Conservation (phyloP, 331 rosid species). For the Phaseolus coccineus region DNA sequence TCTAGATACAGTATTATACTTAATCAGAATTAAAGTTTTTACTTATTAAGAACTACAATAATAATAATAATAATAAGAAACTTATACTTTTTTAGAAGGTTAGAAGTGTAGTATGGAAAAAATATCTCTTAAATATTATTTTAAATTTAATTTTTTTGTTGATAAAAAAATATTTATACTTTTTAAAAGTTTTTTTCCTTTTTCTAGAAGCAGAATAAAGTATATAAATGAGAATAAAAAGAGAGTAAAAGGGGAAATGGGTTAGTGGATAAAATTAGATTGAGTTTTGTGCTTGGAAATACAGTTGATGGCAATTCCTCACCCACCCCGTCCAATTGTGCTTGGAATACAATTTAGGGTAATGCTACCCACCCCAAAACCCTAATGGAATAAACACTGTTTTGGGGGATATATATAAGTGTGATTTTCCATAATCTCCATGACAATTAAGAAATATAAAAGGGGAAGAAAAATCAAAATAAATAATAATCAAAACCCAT, state of each 20-base stretch:
- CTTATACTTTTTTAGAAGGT: no score
- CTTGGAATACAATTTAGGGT: slow-evolving; percentile 51
- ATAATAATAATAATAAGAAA: no score
- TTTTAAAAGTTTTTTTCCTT: no score
- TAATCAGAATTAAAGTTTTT: neutral
- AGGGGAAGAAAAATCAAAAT: slow-evolving; percentile 11
- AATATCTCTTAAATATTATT: no score
- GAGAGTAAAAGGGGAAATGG: slow-evolving; percentile 28
- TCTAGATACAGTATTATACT: no score
- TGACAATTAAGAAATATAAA: slow-evolving; percentile 39
- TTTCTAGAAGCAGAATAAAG: neutral
- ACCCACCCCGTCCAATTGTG: slow-evolving; percentile 27
- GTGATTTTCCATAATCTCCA: slow-evolving; percentile 52
- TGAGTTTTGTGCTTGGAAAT: slow-evolving; percentile 32
- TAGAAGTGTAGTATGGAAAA: no score
- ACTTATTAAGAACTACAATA: no score
- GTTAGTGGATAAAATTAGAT: slow-evolving; percentile 52
- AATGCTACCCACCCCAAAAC: slow-evolving; percentile 47
- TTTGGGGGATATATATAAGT: slow-evolving; percentile 32
- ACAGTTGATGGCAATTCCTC: slow-evolving; percentile 44
- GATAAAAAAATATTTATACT: no score
- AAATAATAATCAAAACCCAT: slow-evolving; percentile 41
- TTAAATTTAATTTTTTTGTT: no score
- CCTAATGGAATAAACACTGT: slow-evolving; percentile 44
- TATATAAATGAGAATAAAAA: neutral